phyloP scores from a whole-genome alignment of 768 basidiomycete genomes.

The Russula vinacea region DNA sequence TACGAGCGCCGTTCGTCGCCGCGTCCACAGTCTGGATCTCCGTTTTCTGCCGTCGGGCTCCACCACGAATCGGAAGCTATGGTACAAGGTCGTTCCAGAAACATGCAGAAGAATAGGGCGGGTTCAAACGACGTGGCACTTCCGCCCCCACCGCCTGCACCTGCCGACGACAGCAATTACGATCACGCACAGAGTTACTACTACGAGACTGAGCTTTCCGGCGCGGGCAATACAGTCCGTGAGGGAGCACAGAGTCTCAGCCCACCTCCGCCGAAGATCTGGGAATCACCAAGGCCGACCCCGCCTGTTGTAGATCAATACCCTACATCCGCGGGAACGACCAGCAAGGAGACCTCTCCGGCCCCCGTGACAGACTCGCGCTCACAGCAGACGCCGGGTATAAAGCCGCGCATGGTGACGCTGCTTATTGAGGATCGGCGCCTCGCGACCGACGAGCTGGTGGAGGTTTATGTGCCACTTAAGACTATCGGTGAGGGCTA shows the following conservation, averaged over 20 bases:
- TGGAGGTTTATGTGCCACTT: constrained; percentile 64
- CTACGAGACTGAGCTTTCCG: constrained; percentile 3
- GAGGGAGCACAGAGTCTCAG: constrained; percentile 10
- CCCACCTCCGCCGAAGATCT: not conserved
- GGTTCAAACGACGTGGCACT: not conserved
- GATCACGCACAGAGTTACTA: constrained; percentile 4
- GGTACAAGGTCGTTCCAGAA: not conserved
- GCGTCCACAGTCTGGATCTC: not conserved
- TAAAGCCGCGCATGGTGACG: constrained; percentile 53
- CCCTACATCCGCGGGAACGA: not conserved
- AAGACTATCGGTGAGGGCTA: constrained; percentile 49
- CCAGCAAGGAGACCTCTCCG: constrained; percentile 14
- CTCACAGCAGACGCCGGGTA: not conserved
- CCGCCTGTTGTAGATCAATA: constrained; percentile 1
- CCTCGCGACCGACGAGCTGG: constrained; percentile 53
- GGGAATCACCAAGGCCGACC: constrained; percentile 8
- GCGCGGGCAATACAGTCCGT: not conserved
- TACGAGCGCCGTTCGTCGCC: not conserved
- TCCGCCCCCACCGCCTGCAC: not conserved
- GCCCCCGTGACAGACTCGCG: not conserved
- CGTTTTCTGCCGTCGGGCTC: not conserved
- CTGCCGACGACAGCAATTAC: not conserved
- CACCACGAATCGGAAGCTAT: not conserved
- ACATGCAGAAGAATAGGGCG: constrained; percentile 1
- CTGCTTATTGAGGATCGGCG: constrained; percentile 64